Evolutionary conservation across 441 rosid species (phyloP).

Genomic region (Arabidopsis lyrata): DNA sequence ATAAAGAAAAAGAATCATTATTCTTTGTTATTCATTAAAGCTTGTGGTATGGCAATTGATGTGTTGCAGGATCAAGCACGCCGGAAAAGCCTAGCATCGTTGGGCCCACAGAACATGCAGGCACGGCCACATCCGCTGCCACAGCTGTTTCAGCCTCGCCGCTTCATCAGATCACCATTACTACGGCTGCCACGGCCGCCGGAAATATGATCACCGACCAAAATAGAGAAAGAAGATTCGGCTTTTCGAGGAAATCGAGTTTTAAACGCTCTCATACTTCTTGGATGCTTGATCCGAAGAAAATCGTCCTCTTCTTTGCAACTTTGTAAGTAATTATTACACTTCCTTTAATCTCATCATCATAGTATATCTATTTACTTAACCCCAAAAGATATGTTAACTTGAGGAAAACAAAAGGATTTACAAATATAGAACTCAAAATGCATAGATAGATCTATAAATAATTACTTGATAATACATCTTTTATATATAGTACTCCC

Average conservation of each 20-base stretch:
- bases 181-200: constrained; percentile 50
- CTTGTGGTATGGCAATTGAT: constrained; percentile 31
- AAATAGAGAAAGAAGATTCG: constrained; percentile 54
- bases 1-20: constrained; percentile 31
- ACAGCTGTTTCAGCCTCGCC: constrained; percentile 38
- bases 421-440: not conserved
- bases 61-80: constrained; percentile 55
- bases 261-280: constrained; percentile 62
- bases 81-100: constrained; percentile 53
- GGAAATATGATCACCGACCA: constrained; percentile 49
- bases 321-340: constrained; percentile 65
- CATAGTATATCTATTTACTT: not conserved
- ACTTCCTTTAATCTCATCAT: not conserved
- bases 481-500: not conserved
- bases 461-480: constrained; percentile 1
- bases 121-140: constrained; percentile 23
- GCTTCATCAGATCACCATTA: constrained; percentile 79
- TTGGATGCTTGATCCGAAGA: constrained; percentile 83
- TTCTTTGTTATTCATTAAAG: constrained; percentile 21
- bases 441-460: not conserved
- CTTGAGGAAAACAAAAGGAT: not conserved
- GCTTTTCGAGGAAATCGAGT: constrained; percentile 63
- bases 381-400: not conserved
- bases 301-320: constrained; percentile 86
- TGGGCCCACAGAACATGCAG: constrained; percentile 36